Conservation (phyloP, 1,284 basidiomycete species). For the Melampsora americana region DNA sequence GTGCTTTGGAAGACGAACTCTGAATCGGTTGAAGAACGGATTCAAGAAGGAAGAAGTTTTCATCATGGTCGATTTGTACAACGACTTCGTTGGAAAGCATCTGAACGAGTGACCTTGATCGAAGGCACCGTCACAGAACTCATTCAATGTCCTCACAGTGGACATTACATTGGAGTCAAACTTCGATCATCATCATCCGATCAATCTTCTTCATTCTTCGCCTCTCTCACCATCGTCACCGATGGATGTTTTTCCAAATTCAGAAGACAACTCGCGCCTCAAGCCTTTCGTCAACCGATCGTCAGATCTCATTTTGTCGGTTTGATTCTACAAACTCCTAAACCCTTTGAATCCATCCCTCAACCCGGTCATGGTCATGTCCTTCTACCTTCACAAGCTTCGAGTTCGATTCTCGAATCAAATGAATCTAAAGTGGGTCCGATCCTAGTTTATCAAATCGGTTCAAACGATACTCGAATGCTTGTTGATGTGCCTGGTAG, state of each 20-base stretch:
- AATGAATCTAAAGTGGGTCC: conserved; percentile 60
- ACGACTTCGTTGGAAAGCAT: conserved; percentile 65
- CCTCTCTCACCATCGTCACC: conserved; percentile 79
- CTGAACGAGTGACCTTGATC: conserved; percentile 65
- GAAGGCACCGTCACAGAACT: conserved; percentile 75
- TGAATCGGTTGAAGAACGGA: conserved; percentile 46
- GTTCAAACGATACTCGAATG: conserved; percentile 73
- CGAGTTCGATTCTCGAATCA: not conserved
- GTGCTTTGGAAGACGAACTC: conserved; percentile 34
- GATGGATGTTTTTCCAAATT: conserved; percentile 92
- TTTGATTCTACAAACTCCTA: conserved; percentile 62
- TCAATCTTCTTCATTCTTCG: conserved; percentile 56
- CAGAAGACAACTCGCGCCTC: conserved; percentile 48
- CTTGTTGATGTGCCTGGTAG: conserved; percentile 79
- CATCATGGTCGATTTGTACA: conserved; percentile 93
- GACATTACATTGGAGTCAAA: conserved; percentile 64
- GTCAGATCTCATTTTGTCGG: conserved; percentile 79
- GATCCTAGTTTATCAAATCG: conserved; percentile 85
- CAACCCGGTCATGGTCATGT: conserved; percentile 84
- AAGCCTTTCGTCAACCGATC: conserved; percentile 57
- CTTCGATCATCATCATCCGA: conserved; percentile 57
- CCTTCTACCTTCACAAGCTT: conserved; percentile 9
- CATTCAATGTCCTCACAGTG: conserved; percentile 62
- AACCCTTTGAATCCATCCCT: conserved; percentile 66
- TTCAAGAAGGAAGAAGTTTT: conserved; percentile 70